These are phyloP conservation scores for Phialocephala sp. DNA, from an alignment of 2,329 filamentous ascomycete species.

Conservation along the genomic window DNA sequence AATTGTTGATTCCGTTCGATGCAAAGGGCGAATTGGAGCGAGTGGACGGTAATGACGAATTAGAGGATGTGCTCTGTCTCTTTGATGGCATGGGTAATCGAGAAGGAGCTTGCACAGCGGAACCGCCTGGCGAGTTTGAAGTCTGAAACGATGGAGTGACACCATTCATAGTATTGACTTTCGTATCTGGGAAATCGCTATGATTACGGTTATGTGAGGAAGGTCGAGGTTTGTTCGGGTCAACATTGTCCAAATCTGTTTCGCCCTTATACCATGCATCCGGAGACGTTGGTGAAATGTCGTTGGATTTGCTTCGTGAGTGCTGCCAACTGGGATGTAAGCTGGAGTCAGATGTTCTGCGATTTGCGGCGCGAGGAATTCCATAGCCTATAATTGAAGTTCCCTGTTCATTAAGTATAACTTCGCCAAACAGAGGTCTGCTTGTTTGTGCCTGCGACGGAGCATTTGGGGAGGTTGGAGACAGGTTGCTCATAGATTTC, in stretches of 20 bases:
- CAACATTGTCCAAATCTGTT: slow-evolving; percentile 48
- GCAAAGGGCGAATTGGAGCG: slow-evolving; percentile 63
- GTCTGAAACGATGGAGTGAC: slow-evolving; percentile 40
- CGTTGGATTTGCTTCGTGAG: slow-evolving; percentile 61
- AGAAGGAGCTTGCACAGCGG: slow-evolving; percentile 29
- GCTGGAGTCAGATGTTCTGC: slow-evolving; percentile 76
- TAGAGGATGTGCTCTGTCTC: slow-evolving; percentile 48
- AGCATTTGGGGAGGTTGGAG: slow-evolving; percentile 42
- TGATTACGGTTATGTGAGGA: slow-evolving; percentile 57
- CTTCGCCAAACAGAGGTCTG: slow-evolving; percentile 76
- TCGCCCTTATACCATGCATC: slow-evolving; percentile 67
- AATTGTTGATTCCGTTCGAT: slow-evolving; percentile 46
- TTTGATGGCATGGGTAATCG: slow-evolving; percentile 38
- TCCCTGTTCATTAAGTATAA: slow-evolving; percentile 64
- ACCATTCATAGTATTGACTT: slow-evolving; percentile 40
- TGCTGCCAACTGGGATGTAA: slow-evolving; percentile 55
- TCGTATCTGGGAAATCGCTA: slow-evolving; percentile 61
- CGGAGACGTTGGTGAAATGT: slow-evolving; percentile 66
- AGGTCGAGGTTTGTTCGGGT: slow-evolving; percentile 37
- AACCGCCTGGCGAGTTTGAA: slow-evolving; percentile 21
- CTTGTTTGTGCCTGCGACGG: slow-evolving; percentile 42
- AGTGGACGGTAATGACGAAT: slow-evolving; percentile 55
- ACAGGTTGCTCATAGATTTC: slow-evolving; percentile 52
- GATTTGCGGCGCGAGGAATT: slow-evolving; percentile 55
- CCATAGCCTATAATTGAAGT: slow-evolving; percentile 62